These are phyloP conservation scores for Euphorbia lathyris DNA, from an alignment of 345 rosid genomes.

Conservation along the genomic window DNA sequence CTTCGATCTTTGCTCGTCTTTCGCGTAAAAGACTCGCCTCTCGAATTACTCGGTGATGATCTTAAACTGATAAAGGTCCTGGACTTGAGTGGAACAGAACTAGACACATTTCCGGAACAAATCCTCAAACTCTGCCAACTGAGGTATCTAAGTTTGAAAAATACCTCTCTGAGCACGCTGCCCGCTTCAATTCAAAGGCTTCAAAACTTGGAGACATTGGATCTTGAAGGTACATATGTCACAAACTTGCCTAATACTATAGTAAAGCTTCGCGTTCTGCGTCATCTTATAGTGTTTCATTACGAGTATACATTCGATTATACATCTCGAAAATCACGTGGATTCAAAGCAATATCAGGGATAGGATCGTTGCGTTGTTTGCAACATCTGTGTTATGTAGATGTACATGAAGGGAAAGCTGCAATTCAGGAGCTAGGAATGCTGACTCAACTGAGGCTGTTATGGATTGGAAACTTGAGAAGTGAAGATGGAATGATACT, in stretches of 20 bases:
- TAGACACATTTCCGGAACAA: neutral
- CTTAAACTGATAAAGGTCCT: neutral
- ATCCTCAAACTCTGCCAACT: neutral
- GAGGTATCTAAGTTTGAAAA: conserved; percentile 1
- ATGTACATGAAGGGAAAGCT: neutral
- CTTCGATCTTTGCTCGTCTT: neutral
- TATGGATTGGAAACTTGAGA: conserved; percentile 8
- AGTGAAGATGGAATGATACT: neutral
- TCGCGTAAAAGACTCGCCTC: neutral
- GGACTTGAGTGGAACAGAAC: neutral
- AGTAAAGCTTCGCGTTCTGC: neutral
- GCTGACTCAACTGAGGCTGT: neutral
- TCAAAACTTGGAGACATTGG: neutral
- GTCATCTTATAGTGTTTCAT: neutral
- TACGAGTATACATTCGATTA: neutral
- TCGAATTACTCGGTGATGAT: neutral
- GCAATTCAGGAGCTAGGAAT: neutral
- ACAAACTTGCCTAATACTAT: neutral
- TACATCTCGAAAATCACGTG: neutral
- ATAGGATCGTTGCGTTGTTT: neutral
- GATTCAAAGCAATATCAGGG: neutral
- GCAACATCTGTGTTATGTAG: neutral
- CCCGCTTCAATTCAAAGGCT: neutral
- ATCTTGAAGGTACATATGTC: neutral
- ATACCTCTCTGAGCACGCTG: neutral